A percentile compares a stretch with the other conserved stretches of the same genome.
These are phyloP conservation scores for Erythrobasidium yunnanense DNA, from an alignment of 768 basidiomycete species.

Conservation along the genomic window DNA sequence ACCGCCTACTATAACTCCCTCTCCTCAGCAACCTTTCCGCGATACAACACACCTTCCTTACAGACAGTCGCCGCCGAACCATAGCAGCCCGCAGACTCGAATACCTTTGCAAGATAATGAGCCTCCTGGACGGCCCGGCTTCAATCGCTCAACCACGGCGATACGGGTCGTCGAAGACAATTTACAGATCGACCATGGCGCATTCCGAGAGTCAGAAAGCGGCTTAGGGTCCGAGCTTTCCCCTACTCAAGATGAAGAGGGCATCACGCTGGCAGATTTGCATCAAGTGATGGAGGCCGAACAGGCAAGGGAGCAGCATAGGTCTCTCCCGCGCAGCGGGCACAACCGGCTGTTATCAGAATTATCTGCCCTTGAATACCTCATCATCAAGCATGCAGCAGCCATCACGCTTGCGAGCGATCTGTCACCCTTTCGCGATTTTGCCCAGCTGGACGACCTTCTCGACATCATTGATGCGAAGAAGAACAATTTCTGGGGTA, in stretches of 20 bases:
- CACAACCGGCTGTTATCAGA: constrained; percentile 66
- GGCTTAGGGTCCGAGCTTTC: constrained; percentile 39
- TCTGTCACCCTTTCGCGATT: constrained; percentile 63
- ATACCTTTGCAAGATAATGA: background rate
- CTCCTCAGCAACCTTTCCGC: too few species aligned
- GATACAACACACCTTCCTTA: background rate
- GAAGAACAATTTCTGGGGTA: constrained; percentile 92
- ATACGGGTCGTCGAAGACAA: constrained; percentile 76
- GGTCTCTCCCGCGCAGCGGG: constrained; percentile 42
- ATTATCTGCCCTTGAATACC: constrained; percentile 68
- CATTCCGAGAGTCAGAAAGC: constrained; percentile 21
- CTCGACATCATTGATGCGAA: constrained; percentile 82
- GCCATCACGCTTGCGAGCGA: constrained; percentile 57
- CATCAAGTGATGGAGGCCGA: constrained; percentile 85
- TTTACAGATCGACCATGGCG: constrained; percentile 39
- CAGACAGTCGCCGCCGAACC: too few species aligned
- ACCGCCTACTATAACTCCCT: background rate
- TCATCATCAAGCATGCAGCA: constrained; percentile 84
- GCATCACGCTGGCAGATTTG: constrained; percentile 85
- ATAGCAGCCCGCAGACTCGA: too few species aligned
- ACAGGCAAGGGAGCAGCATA: constrained; percentile 74
- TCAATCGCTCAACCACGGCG: constrained; percentile 55
- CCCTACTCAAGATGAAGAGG: constrained; percentile 53
- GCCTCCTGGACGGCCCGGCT: background rate
- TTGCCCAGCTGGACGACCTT: constrained; percentile 77